Base-by-base conservation (phyloP, 202 grass and related monocot species). In the Eragrostis tef region DNA sequence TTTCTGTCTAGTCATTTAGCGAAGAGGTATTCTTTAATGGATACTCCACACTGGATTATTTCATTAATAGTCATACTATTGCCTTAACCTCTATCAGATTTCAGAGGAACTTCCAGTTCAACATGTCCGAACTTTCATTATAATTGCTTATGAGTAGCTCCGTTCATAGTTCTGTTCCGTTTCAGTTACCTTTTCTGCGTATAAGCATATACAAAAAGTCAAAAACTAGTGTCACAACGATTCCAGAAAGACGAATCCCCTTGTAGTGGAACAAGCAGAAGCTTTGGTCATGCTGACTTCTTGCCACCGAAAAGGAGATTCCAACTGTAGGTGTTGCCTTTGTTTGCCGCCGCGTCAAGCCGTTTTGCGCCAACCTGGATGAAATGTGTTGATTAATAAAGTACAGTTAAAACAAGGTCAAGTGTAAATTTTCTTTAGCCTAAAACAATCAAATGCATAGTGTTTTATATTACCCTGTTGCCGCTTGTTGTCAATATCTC, bases 341-440 rank as follows among this genome's bases (percentile, higher is more conserved):
- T 95, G 85, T 88, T 94, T 53, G 85, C 83, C 0, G 95, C 88
- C 0, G 83, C 90, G 71, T 98, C 90, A 68, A 95, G 66, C 60
- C 96, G 90, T 39, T 93, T 93, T 42, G 92, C 92, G 67, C 96
- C 96, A 84, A 95, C 13, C 96, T 98, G 63, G 14, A 54, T 14
- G 19, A 46, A 67, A 58, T 47, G 45, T 36, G 4, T 26, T 31
- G 83, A 82, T 46, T 15, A 63, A 74, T 12, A 31, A 1, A 73
- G 76, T 24, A 78, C 26, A 42, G 36, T 50, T 41, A 50, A 65
- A 34, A 15, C 14, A 67, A 84, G 67, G 11, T 0, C 65, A 51
- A 43, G 19, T 0, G 5, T 6, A 59, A 19, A 43, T 6, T 11
- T n/a, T 56, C 17, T 70, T 24, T 11, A n/a, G 20, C 9, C 44